Evolutionary conservation across 108 stramenopile genomes (phyloP).

Genomic region (Cyclotella choctawhatcheeana): DNA sequence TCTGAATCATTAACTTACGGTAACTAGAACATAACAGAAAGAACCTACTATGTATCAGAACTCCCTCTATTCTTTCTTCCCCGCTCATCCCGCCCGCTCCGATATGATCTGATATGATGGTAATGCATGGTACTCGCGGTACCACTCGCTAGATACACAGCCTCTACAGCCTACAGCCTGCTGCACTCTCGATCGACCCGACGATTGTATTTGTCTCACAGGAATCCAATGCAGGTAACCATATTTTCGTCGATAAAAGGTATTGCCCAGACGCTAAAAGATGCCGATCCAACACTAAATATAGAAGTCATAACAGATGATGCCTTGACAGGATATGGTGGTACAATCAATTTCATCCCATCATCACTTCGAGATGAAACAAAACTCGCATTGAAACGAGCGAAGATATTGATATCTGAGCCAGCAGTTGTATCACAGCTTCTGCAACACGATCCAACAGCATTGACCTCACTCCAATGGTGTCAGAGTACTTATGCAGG

Average conservation of each 20-base stretch:
- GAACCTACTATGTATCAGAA: too few relatives aligned
- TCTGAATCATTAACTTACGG: too few relatives aligned
- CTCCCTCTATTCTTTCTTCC: too few relatives aligned
- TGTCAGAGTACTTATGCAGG: slow-evolving; percentile 63
- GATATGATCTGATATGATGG: too few relatives aligned
- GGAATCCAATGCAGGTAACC: slow-evolving; percentile 16
- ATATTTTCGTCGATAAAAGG: slow-evolving; percentile 49
- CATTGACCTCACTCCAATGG: slow-evolving; percentile 43
- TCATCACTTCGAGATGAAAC: slow-evolving; percentile 20
- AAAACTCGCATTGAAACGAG: slow-evolving; percentile 18
- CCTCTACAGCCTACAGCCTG: too few relatives aligned
- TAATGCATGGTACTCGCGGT: too few relatives aligned
- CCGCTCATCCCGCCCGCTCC: too few relatives aligned
- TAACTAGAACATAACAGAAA: too few relatives aligned
- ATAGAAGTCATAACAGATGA: slow-evolving; percentile 31
- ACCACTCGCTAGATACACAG: too few relatives aligned
- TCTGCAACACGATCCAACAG: slow-evolving; percentile 16
- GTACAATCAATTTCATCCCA: slow-evolving; percentile 53
- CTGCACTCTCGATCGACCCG: too few relatives aligned
- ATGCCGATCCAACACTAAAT: slow-evolving; percentile 4
- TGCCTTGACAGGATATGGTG: slow-evolving; percentile 50
- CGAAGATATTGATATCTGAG: slow-evolving; percentile 58
- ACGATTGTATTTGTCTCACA: too few relatives aligned
- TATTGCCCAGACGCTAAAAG: slow-evolving; percentile 29
- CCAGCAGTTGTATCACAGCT: slow-evolving; percentile 51